These are phyloP conservation scores for Trypethelium eluteriae DNA, from an alignment of 495 filamentous ascomycete species.

Conservation along the genomic window DNA sequence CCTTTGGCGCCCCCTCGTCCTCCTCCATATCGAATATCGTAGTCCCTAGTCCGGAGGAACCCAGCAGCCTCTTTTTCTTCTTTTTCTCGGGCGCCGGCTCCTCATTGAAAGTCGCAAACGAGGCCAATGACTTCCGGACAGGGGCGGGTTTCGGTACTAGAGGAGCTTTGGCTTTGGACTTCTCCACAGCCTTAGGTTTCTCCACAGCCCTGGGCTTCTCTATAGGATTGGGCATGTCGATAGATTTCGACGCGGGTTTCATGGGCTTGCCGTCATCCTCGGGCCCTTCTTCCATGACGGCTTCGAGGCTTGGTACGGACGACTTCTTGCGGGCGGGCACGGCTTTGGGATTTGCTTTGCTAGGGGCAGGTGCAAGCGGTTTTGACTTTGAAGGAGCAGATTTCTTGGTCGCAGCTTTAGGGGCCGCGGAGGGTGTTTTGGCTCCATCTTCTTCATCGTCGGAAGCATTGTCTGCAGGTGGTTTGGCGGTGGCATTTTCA, in stretches of 20 bases:
- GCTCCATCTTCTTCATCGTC: conserved; percentile 17
- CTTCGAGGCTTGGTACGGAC: conserved; percentile 38
- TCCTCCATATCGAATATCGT: conserved; percentile 69
- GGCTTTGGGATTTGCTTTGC: conserved; percentile 37
- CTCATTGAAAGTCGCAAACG: conserved; percentile 34
- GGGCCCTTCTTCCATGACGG: conserved; percentile 43
- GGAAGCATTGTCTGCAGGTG: conserved; percentile 24
- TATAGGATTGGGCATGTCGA: conserved; percentile 16
- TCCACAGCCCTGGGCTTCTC: too few species aligned
- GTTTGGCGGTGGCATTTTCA: conserved; percentile 26
- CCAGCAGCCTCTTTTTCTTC: conserved; percentile 65
- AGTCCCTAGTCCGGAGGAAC: conserved; percentile 49
- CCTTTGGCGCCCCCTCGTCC: conserved; percentile 39
- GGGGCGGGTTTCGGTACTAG: conserved; percentile 25
- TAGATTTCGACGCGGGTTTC: conserved; percentile 22
- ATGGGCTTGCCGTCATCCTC: conserved; percentile 24
- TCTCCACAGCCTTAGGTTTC: too few species aligned
- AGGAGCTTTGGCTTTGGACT: conserved; percentile 23
- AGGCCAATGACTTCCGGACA: conserved; percentile 35
- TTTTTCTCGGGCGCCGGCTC: conserved; percentile 48
- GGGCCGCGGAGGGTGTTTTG: conserved; percentile 27
- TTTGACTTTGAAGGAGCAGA: conserved; percentile 20
- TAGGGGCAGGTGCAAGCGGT: conserved; percentile 25
- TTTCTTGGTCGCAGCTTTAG: conserved; percentile 24
- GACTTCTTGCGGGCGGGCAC: conserved; percentile 31